Percentiles rank a stretch among this genome's conserved stretches.
phyloP scores from a whole-genome alignment of 2,329 filamentous ascomycete genomes.

The Hansfordia pulvinata region DNA sequence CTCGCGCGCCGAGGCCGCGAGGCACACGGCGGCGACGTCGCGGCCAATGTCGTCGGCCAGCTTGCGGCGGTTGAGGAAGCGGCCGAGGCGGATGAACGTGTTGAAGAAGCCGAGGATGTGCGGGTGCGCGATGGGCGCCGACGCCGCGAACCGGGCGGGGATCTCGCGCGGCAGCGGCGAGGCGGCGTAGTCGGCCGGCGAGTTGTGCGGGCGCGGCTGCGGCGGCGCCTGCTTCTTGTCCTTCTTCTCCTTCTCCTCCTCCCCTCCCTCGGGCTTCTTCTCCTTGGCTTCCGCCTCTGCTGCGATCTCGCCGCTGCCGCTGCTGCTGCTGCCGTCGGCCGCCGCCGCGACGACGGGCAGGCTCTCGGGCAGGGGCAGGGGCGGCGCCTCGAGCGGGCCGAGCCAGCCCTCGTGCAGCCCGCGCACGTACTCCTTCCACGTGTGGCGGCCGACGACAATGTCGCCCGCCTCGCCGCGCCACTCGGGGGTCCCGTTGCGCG shows the following conservation, averaged over 20 bases:
- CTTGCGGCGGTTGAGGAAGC: conserved; percentile 73
- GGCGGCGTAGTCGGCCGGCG: conserved; percentile 55
- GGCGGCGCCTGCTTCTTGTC: conserved; percentile 42
- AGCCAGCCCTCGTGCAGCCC: conserved; percentile 95
- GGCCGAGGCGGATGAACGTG: conserved; percentile 72
- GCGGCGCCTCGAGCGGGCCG: conserved; percentile 60
- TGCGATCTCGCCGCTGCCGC: conserved; percentile 8
- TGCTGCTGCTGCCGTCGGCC: conserved; percentile 7
- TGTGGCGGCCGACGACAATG: conserved; percentile 76
- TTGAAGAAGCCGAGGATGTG: conserved; percentile 88
- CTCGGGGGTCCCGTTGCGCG: conserved; percentile 52
- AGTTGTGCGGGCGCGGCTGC: conserved; percentile 63
- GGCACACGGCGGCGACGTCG: conserved; percentile 74
- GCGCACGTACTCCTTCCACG: conserved; percentile 95
- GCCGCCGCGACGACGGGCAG: conserved; percentile 11
- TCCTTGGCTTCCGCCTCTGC: conserved; percentile 11
- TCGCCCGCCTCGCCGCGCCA: conserved; percentile 70
- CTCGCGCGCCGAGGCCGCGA: conserved; percentile 43
- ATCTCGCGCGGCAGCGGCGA: conserved; percentile 50
- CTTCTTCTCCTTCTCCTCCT: conserved; percentile 29
- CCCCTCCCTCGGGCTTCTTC: conserved; percentile 27
- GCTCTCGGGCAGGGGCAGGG: conserved; percentile 16
- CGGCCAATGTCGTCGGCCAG: conserved; percentile 83
- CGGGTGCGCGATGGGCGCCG: conserved; percentile 62
- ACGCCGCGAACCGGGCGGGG: conserved; percentile 61